These are phyloP conservation scores for Penicillium expansum DNA, from an alignment of 2,329 filamentous ascomycete genomes.

Conservation along the genomic window DNA sequence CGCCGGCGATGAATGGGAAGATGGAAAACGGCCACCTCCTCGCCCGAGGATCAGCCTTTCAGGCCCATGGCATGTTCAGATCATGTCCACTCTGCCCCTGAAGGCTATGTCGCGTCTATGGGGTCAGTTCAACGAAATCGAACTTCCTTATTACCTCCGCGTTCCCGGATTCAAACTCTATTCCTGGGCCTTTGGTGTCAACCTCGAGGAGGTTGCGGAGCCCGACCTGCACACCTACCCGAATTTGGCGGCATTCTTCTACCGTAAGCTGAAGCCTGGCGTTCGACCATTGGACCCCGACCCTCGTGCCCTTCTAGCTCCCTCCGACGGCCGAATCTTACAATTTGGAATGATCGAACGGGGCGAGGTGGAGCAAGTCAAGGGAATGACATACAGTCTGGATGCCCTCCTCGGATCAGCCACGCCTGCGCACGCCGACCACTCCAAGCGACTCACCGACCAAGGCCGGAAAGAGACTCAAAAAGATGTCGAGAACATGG, in stretches of 20 bases:
- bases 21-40: slow-evolving; percentile 48
- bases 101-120: slow-evolving; percentile 87
- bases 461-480: slow-evolving; percentile 33
- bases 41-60: slow-evolving; percentile 69
- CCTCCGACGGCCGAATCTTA: slow-evolving; percentile 84
- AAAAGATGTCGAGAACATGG: slow-evolving; percentile 62
- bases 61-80: slow-evolving; percentile 87
- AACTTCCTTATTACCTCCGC: slow-evolving; percentile 81
- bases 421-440: slow-evolving; percentile 47
- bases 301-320: slow-evolving; percentile 75
- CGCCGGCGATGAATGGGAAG: slow-evolving; percentile 33
- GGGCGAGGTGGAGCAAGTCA: slow-evolving; percentile 96
- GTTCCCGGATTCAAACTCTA: slow-evolving; percentile 90
- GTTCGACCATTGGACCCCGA: slow-evolving; percentile 80
- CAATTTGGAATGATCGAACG: slow-evolving; percentile 90
- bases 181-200: slow-evolving; percentile 86
- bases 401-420: slow-evolving; percentile 79
- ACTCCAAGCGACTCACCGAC: slow-evolving; percentile 36
- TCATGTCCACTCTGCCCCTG: slow-evolving; percentile 89
- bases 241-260: slow-evolving; percentile 96
- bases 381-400: slow-evolving; percentile 95
- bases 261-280: slow-evolving; percentile 87
- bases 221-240: slow-evolving; percentile 84
- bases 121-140: slow-evolving; percentile 87
- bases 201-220: slow-evolving; percentile 81